Percentiles rank a stretch among this genome's conserved stretches.
These are phyloP conservation scores for Lentinula detonsa DNA, from an alignment of 768 basidiomycete genomes.

Conservation along the genomic window DNA sequence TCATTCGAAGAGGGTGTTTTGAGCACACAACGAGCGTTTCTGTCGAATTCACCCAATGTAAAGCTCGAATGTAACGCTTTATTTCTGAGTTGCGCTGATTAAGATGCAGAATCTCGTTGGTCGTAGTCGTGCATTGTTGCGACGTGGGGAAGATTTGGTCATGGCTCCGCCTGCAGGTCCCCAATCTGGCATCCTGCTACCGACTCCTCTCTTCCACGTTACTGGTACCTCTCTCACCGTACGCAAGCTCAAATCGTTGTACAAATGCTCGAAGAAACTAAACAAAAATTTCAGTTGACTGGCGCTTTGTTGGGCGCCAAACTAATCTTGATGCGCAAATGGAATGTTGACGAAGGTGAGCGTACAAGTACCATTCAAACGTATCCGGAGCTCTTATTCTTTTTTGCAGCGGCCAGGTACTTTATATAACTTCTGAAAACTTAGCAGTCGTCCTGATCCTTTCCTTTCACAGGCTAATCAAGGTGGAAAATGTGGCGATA, in stretches of 20 bases:
- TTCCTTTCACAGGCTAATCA: background rate
- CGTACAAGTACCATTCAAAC: background rate
- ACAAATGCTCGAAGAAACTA: background rate
- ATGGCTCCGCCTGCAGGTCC: background rate
- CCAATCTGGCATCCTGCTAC: background rate
- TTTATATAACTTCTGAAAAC: background rate
- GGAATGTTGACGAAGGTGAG: background rate
- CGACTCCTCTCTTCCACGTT: conserved; percentile 5
- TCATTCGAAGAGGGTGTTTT: conserved; percentile 40
- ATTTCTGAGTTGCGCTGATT: background rate
- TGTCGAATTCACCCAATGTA: conserved; percentile 44
- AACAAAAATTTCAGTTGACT: background rate
- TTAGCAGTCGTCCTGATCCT: background rate
- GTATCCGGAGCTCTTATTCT: background rate
- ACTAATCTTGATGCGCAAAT: conserved; percentile 3
- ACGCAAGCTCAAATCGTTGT: background rate
- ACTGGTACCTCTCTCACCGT: conserved; percentile 1
- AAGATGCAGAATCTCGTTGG: background rate
- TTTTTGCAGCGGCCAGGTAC: background rate
- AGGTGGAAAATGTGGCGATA: background rate
- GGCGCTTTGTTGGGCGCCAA: background rate
- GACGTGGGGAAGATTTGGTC: background rate
- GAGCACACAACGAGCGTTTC: conserved; percentile 41
- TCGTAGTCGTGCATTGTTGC: background rate
- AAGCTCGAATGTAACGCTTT: background rate